Evolutionary conservation across 1,284 basidiomycete genomes (phyloP).

Genomic region (Chondrostereum purpureum): DNA sequence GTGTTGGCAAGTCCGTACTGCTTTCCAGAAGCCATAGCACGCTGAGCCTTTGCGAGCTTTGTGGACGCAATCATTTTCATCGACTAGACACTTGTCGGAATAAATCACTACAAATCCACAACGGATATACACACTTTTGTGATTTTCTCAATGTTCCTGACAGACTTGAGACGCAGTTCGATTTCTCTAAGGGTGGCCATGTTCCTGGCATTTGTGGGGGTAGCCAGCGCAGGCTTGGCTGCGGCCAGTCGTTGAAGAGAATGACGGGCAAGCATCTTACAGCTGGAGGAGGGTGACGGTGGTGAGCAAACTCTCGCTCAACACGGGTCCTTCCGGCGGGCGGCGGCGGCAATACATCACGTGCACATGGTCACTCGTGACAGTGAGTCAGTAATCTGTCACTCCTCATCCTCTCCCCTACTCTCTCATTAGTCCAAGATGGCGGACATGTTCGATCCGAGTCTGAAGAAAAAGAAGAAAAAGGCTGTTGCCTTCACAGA

Average conservation of each 20-base stretch:
- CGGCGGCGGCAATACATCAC: constrained; percentile 4
- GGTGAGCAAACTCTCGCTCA: constrained; percentile 16
- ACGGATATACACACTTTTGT: constrained; percentile 68
- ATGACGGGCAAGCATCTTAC: constrained; percentile 58
- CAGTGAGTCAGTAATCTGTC: constrained; percentile 10
- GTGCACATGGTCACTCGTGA: constrained; percentile 8
- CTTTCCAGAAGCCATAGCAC: constrained; percentile 92
- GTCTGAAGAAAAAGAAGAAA: constrained; percentile 82
- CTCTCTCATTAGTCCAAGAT: constrained; percentile 30
- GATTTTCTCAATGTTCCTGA: constrained; percentile 98
- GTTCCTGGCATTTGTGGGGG: constrained; percentile 67
- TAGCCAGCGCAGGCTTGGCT: constrained; percentile 43
- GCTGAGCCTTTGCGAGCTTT: constrained; percentile 92
- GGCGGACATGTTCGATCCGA: constrained; percentile 76
- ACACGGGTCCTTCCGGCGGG: constrained; percentile 10
- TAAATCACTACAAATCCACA: constrained; percentile 6
- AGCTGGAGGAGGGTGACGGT: constrained; percentile 17
- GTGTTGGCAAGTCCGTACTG: constrained; percentile 91
- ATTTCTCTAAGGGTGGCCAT: constrained; percentile 98
- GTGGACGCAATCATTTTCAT: constrained; percentile 99
- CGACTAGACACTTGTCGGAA: constrained; percentile 48
- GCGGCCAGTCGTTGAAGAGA: constrained; percentile 58
- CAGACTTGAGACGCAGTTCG: constrained; percentile 95
- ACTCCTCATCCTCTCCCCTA: constrained; percentile 7
- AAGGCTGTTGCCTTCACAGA: constrained; percentile 79